Base-by-base conservation (phyloP, 2,329 filamentous ascomycete genomes). In the Didymosphaeria variabile region DNA sequence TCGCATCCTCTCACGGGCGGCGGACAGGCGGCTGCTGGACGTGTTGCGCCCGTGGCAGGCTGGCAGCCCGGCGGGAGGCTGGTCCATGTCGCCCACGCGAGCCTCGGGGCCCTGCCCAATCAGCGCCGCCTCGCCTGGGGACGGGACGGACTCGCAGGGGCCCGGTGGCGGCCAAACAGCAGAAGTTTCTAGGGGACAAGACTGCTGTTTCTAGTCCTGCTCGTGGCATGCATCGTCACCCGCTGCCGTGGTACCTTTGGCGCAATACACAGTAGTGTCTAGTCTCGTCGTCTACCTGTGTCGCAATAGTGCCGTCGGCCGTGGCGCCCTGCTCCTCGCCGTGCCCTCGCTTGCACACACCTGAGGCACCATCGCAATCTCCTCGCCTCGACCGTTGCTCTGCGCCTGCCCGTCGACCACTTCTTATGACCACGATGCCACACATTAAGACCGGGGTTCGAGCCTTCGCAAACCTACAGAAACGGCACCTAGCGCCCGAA, bases 51-150 rank as follows among this genome's bases (percentile, higher is more conserved):
- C n/a, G n/a, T n/a, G n/a, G n/a, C n/a, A n/a, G n/a, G n/a, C n/a
- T n/a, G n/a, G n/a, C n/a, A 57, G 38, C 38, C 38, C 56, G 53
- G 50, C 49, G 40, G 19, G n/a, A 13, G 34, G 46, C 54, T 47
- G 45, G 31, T 26, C 54, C 54, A 45, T 46, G 54, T 38, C 15
- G 19, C 36, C 52, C 54, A 56, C 54, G 54, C 42, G 54, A 56
- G 29, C 17, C 9, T 13, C 7, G 23, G 7, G 23, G 2, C 15
- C 6, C 32, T n/a, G 26, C 31, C 49, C n/a, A 31, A 34, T 23
- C 10, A 51, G 17, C 47, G 31, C 17, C 47, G 23, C 13, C 26
- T 31, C 21, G 45, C 4, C 5, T 1, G 6, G 26, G 45, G 29
- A 10, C 29, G 31, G 26, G 29, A 51, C 47, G 47, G 31, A 23